Base-by-base conservation (phyloP, 2,329 filamentous ascomycete genomes). In the Ceratocystis eucalypticola region DNA sequence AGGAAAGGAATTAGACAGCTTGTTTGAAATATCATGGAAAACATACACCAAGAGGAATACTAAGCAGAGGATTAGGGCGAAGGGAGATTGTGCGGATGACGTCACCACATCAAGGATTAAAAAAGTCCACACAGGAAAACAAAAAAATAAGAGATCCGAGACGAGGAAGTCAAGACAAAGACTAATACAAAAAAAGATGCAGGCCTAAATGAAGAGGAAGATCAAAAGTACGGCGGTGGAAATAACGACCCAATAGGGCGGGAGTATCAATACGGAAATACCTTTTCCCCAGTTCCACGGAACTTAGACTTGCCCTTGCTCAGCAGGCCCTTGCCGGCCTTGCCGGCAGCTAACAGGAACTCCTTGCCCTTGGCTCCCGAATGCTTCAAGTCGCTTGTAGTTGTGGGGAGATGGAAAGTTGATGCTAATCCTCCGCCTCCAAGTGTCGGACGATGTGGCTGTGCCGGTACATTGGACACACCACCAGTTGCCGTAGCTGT, bases 221-320 rank as follows among this genome's bases (percentile, higher is more conserved):
- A 46, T 17, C 22, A 50, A 50, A 50, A 50, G n/a, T 20, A 50
- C 46, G 8, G n/a, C 20, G n/a, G 28, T 12, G 37, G 10, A 59
- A 37, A 59, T 12, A 20, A 17, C 37, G 2, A 28, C 22, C 55
- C 20, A 37, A 33, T 10, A 33, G 28, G 33, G 4, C 10, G 41
- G 25, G 33, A 17, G 57, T 17, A 12, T 57, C 53, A 57, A 5
- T 80, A 87, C 78, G 85, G 82, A 86, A 90, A 91, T 88, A 92
- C 89, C 89, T 95, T 95, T 76, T 94, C 89, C 73, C 86, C 84
- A 70, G 83, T 83, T 74, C 81, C 83, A 69, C 82, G 80, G 74
- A 96, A 85, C 76, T 90, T 93, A 77, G 84, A 93, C 77, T 89
- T 93, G 71, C 92, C 90, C 78, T 96, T 96, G 70, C 88, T 91